These are phyloP conservation scores for Mesembryanthemum crystallinum DNA, from an alignment of 148 eudicot genomes.

Conservation along the genomic window DNA sequence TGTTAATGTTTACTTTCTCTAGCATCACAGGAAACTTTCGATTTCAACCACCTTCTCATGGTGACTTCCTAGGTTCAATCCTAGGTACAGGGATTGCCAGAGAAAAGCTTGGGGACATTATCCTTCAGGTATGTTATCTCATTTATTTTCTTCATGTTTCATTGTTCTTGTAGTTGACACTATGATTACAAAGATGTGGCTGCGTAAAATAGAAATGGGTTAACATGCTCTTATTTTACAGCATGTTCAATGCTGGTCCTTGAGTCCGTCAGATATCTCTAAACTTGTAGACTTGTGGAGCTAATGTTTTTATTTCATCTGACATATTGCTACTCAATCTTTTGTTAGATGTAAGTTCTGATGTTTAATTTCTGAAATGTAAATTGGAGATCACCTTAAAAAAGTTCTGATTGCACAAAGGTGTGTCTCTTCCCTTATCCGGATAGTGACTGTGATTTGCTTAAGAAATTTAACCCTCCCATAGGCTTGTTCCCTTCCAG, in stretches of 20 bases:
- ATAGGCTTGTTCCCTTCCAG: neutral
- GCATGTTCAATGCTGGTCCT: slow-evolving; percentile 3
- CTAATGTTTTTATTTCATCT: neutral
- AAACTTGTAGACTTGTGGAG: neutral
- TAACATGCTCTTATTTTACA: neutral
- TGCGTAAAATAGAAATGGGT: neutral
- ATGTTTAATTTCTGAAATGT: too few relatives aligned
- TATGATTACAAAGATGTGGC: neutral
- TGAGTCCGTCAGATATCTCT: neutral
- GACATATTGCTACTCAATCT: neutral
- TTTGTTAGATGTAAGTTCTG: too few relatives aligned
- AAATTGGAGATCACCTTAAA: neutral
- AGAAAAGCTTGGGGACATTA: slow-evolving; percentile 85
- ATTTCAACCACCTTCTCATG: slow-evolving; percentile 79
- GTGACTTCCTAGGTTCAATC: slow-evolving; percentile 92
- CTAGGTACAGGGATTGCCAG: slow-evolving; percentile 88
- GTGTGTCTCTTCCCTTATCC: neutral
- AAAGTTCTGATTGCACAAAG: neutral
- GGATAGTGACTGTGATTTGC: neutral
- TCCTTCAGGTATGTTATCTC: slow-evolving; percentile 63
- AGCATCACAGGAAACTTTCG: slow-evolving; percentile 87
- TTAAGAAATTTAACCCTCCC: neutral
- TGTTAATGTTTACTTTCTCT: slow-evolving; percentile 34
- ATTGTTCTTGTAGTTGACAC: neutral
- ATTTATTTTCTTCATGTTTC: slow-evolving; percentile 7